Base-by-base conservation (phyloP, 805 yeast species). In the Scheffersomyces spartinae region DNA sequence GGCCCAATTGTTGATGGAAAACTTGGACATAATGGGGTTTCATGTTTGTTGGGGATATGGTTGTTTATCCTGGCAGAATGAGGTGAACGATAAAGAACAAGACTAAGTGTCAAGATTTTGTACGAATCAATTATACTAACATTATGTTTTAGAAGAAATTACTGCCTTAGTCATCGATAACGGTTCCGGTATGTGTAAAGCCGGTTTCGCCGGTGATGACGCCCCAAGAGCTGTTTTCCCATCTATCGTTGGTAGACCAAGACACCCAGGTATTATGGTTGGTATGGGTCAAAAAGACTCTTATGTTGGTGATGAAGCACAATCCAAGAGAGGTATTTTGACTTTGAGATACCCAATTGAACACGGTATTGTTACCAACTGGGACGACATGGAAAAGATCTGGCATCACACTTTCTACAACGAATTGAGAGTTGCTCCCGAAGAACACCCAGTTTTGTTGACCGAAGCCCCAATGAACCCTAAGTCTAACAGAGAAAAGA, bases 101-200 rank as follows among this genome's bases (percentile, higher is more conserved):
- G n/a, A n/a, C n/a, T n/a, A n/a, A n/a, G 17, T 17, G 25, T 15
- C 11, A 13, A 13, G 7, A 12, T 15, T 13, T 22, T 14, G 13
- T 9, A 23, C 26, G 6, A 16, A 19, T 15, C 18, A 13, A 14
- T 18, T 8, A 13, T 40, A 47, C 48, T 47, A 46, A 45, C 48
- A 21, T 18, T 17, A 17, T 13, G 20, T 24, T 33, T 28, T 38
- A 49, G 67, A 60, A 58, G 65, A 59, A 59, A 64, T 58, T 43
- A 64, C 64, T 46, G 63, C 64, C 48, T 62, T 72, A 63, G 97
- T 88, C 70, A 88, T 88, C 69, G 98, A 88, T 65, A 88, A 88
- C 71, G 98, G 98, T 72, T 91, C 98, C 58, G 98, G 98, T 76
- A 91, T 91, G 97, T 91, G 98, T 79, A 91, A 91, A 65, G 98